A percentile compares a stretch with the other conserved stretches of the same genome.
Evolutionary conservation across 2,329 filamentous ascomycete genomes (phyloP).

Genomic region (Fusarium sororula): DNA sequence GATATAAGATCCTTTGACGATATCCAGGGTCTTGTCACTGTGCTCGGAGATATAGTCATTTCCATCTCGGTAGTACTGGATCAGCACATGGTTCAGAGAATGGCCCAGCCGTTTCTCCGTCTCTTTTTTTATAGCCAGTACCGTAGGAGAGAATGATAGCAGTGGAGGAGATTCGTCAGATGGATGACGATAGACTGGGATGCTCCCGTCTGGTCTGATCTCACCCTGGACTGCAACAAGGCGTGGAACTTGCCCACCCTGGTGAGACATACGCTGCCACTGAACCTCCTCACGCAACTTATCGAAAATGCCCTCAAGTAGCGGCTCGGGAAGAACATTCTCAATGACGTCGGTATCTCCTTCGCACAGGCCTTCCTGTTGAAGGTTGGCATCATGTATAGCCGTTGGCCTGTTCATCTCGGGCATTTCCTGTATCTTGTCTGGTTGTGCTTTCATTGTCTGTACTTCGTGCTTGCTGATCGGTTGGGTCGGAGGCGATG

Average conservation of each 20-base stretch:
- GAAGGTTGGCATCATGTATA: constrained; percentile 11
- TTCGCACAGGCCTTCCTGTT: constrained; percentile 72
- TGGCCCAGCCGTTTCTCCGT: constrained; percentile 82
- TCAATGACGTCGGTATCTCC: constrained; percentile 81
- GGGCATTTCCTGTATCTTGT: constrained; percentile 1
- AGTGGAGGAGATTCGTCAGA: constrained; percentile 86
- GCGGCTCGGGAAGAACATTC: constrained; percentile 69
- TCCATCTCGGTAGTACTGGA: constrained; percentile 91
- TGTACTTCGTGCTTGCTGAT: neutral
- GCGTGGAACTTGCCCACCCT: constrained; percentile 89
- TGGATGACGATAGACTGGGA: constrained; percentile 95
- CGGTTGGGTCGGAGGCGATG: neutral
- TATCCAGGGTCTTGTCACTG: constrained; percentile 95
- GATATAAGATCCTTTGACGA: constrained; percentile 81
- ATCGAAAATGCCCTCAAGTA: constrained; percentile 72
- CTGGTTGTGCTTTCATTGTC: neutral
- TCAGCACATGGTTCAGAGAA: constrained; percentile 86
- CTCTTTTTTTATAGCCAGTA: constrained; percentile 71
- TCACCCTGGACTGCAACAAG: constrained; percentile 89
- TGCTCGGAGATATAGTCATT: constrained; percentile 96
- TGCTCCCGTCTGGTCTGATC: constrained; percentile 72
- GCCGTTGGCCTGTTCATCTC: constrained; percentile 3
- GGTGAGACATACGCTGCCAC: constrained; percentile 94
- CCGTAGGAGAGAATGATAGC: constrained; percentile 76
- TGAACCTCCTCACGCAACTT: constrained; percentile 76